phyloP scores from a whole-genome alignment of 2,329 filamentous ascomycete genomes.

The Eutypa lata region DNA sequence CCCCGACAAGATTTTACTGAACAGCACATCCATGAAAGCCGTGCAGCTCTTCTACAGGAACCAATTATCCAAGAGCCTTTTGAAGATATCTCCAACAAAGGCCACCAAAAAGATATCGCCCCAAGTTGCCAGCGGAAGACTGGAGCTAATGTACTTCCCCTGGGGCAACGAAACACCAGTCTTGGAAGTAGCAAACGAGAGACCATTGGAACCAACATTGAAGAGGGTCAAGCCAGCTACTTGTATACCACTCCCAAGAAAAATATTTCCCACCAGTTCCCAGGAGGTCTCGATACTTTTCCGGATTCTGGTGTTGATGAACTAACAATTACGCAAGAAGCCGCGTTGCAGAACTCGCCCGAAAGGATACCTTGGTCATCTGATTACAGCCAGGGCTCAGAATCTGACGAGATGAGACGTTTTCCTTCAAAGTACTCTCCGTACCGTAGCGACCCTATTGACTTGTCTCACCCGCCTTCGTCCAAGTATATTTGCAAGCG shows the following conservation, averaged over 20 bases:
- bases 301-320: slow-evolving; percentile 2
- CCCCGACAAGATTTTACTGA: neutral
- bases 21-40: neutral
- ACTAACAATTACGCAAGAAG: slow-evolving; percentile 4
- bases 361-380: neutral
- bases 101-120: neutral
- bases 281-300: neutral
- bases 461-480: slow-evolving; percentile 4
- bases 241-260: neutral
- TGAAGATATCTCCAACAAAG: slow-evolving; percentile 1
- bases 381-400: neutral
- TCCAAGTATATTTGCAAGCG: slow-evolving; percentile 29
- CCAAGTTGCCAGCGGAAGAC: slow-evolving; percentile 6
- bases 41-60: slow-evolving; percentile 2
- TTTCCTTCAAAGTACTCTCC: no score
- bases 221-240: neutral
- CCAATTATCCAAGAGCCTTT: neutral
- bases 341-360: slow-evolving; percentile 2
- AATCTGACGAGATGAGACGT: no score
- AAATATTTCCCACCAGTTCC: neutral
- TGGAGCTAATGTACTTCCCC: slow-evolving; percentile 12
- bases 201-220: slow-evolving; percentile 1
- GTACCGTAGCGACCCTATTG: no score
- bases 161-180: slow-evolving; percentile 5
- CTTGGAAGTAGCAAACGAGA: slow-evolving; percentile 1